phyloP scores from a whole-genome alignment of 164 flowering plant species.

The Litsea cubeba region DNA sequence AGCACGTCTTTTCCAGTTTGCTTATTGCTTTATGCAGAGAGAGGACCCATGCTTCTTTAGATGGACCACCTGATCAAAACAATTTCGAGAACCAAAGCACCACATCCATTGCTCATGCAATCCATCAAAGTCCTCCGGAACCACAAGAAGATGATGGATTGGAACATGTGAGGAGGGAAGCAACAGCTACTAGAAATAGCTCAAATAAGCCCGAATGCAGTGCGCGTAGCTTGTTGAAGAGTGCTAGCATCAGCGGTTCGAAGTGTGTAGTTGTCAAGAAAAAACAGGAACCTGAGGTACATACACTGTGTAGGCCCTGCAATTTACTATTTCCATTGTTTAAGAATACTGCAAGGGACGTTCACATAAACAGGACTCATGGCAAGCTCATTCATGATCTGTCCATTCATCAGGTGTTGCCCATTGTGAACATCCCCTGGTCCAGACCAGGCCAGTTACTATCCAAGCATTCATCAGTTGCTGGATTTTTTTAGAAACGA shows the following conservation, averaged over 20 bases:
- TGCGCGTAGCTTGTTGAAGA: slow-evolving; percentile 43
- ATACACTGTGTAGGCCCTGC: background rate
- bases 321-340: background rate
- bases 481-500: background rate
- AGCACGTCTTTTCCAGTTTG: background rate
- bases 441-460: background rate
- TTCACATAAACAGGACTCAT: background rate
- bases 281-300: slow-evolving; percentile 31
- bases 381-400: no score
- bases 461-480: background rate
- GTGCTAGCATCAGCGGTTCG: slow-evolving; percentile 57
- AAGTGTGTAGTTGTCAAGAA: slow-evolving; percentile 33
- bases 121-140: slow-evolving; percentile 40
- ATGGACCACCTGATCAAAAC: slow-evolving; percentile 32
- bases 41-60: slow-evolving; percentile 46
- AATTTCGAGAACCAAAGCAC: slow-evolving; percentile 24
- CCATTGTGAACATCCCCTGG: no score
- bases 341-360: background rate
- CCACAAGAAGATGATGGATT: slow-evolving; percentile 16
- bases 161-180: slow-evolving; percentile 14
- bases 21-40: slow-evolving; percentile 40
- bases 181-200: slow-evolving; percentile 19
- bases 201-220: slow-evolving; percentile 24
- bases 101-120: slow-evolving; percentile 29
- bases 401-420: no score